Evolutionary conservation across 2,329 filamentous ascomycete species (phyloP).

Genomic region (Lecanicillium sp.): DNA sequence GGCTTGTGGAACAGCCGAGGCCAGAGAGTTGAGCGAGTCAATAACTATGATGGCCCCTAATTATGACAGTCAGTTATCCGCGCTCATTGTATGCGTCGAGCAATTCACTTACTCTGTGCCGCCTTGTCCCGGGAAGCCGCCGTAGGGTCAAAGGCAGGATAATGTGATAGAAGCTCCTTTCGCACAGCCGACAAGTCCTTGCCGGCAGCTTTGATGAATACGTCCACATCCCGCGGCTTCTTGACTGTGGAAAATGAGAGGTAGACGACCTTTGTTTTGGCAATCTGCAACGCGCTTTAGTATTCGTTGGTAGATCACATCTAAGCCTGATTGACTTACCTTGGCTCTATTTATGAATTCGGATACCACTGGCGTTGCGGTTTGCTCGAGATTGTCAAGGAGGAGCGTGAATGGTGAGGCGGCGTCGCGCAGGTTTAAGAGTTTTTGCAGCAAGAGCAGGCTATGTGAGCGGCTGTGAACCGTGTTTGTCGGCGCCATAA

Average conservation of each 20-base stretch:
- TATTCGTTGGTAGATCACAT: neutral
- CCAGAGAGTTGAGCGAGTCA: slow-evolving; percentile 67
- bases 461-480: slow-evolving; percentile 76
- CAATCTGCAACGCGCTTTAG: slow-evolving; percentile 28
- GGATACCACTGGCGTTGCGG: slow-evolving; percentile 56
- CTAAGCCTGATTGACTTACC: slow-evolving; percentile 42
- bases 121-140: slow-evolving; percentile 25
- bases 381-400: slow-evolving; percentile 78
- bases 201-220: slow-evolving; percentile 57
- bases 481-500: slow-evolving; percentile 48
- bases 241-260: slow-evolving; percentile 69
- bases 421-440: slow-evolving; percentile 69
- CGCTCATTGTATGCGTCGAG: neutral
- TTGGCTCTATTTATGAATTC: slow-evolving; percentile 73
- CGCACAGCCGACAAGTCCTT: slow-evolving; percentile 48
- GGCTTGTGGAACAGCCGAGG: slow-evolving; percentile 42
- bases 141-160: slow-evolving; percentile 28
- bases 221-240: slow-evolving; percentile 55
- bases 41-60: slow-evolving; percentile 68
- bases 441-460: slow-evolving; percentile 71
- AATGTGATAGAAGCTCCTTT: slow-evolving; percentile 50
- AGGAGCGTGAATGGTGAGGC: slow-evolving; percentile 82
- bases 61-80: slow-evolving; percentile 9
- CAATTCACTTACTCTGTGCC: slow-evolving; percentile 32
- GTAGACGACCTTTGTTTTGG: slow-evolving; percentile 63